Percentiles rank a stretch among this genome's conserved stretches.
Evolutionary conservation across 139 green algal species (phyloP).

Genomic region (Haematococcus lacustris): DNA sequence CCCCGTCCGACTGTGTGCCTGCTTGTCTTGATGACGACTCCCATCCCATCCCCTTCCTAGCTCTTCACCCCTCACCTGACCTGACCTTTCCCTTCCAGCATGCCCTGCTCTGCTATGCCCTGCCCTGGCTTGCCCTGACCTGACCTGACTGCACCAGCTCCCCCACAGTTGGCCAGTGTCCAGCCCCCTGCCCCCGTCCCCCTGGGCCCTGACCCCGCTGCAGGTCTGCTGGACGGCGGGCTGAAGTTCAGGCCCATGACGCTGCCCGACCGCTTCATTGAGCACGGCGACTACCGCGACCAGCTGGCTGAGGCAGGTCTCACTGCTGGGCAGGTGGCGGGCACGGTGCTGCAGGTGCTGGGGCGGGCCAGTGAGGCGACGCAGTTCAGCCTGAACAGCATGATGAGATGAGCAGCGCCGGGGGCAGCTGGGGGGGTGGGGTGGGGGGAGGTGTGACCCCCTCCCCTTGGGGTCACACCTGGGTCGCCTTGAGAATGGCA

Average conservation of each 20-base stretch:
- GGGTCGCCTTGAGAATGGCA: too few relatives aligned
- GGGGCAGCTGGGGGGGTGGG: neutral
- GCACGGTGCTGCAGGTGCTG: slow-evolving; percentile 58
- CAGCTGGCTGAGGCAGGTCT: slow-evolving; percentile 90
- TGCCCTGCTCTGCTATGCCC: too few relatives aligned
- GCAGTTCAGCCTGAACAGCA: neutral
- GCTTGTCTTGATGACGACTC: too few relatives aligned
- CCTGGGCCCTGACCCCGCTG: neutral
- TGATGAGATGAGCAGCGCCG: neutral
- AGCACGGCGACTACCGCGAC: slow-evolving; percentile 78
- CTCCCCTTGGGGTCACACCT: too few relatives aligned
- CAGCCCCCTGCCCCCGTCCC: neutral
- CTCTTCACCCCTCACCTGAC: too few relatives aligned
- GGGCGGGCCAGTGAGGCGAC: neutral
- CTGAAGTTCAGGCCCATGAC: slow-evolving; percentile 93
- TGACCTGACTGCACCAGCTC: neutral
- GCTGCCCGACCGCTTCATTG: slow-evolving; percentile 90
- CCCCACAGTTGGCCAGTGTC: neutral
- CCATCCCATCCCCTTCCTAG: too few relatives aligned
- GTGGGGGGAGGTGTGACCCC: too few relatives aligned
- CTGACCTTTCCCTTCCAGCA: too few relatives aligned
- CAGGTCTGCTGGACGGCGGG: slow-evolving; percentile 82
- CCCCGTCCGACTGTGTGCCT: too few relatives aligned
- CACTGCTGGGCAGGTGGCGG: slow-evolving; percentile 77
- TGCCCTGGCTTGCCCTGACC: too few relatives aligned